Conservation (phyloP, 257 asterid species). For the Nicotiana attenuata region DNA sequence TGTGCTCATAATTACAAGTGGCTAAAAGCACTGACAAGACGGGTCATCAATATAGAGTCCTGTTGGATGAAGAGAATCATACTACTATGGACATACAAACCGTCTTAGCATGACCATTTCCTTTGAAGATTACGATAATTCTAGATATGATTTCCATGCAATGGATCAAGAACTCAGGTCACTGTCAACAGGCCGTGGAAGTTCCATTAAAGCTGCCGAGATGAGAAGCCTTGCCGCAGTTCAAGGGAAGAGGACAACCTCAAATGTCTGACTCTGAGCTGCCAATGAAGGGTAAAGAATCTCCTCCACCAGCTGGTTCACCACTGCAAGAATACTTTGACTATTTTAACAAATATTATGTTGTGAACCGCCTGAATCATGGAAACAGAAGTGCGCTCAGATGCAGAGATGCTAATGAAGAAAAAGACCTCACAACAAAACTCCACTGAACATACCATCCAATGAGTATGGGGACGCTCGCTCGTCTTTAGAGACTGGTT, state of each 20-base stretch:
- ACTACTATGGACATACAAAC: constrained; percentile 18
- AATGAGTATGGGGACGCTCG: constrained; percentile 68
- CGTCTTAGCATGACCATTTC: constrained; percentile 39
- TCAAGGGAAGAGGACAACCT: constrained; percentile 44
- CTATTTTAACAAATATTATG: constrained; percentile 41
- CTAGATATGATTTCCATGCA: constrained; percentile 50
- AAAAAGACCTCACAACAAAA: constrained; percentile 31
- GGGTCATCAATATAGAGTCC: constrained; percentile 15
- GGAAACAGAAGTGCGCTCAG: constrained; percentile 52
- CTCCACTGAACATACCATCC: constrained; percentile 49
- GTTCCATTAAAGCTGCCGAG: constrained; percentile 28
- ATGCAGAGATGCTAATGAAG: constrained; percentile 28
- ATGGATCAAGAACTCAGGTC: constrained; percentile 45
- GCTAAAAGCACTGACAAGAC: constrained; percentile 18
- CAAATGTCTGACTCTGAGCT: constrained; percentile 24
- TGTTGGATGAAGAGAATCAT: constrained; percentile 14
- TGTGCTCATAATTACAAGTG: constrained; percentile 14
- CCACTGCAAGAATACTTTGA: constrained; percentile 65
- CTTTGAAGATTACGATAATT: constrained; percentile 52
- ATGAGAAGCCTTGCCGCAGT: constrained; percentile 26
- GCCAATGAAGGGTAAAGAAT: constrained; percentile 29
- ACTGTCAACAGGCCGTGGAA: constrained; percentile 21
- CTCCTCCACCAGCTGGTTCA: constrained; percentile 49
- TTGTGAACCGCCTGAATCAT: constrained; percentile 25
- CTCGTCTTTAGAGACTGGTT: constrained; percentile 66